phyloP scores from a whole-genome alignment of 2,329 filamentous ascomycete genomes.

The Ophiobolus disseminans region DNA sequence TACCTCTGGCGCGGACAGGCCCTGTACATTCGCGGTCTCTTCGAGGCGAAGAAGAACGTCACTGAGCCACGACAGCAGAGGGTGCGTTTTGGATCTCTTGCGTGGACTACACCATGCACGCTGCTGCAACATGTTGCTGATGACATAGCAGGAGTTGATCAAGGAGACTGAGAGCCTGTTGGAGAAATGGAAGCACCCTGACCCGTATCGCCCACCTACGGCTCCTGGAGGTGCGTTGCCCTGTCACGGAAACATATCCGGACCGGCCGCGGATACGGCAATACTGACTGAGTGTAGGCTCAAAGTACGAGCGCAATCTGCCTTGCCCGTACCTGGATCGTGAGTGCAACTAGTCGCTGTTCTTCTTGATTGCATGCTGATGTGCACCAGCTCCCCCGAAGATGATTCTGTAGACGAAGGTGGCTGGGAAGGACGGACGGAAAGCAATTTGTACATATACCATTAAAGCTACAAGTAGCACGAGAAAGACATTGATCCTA shows the following conservation, averaged over 20 bases:
- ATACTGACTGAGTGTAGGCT: slow-evolving; percentile 64
- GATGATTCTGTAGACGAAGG: too few species aligned
- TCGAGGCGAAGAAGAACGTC: slow-evolving; percentile 89
- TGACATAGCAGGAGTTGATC: slow-evolving; percentile 71
- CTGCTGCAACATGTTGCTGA: slow-evolving; percentile 21
- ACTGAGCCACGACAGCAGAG: slow-evolving; percentile 84
- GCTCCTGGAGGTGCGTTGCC: slow-evolving; percentile 80
- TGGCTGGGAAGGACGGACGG: too few species aligned
- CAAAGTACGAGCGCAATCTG: slow-evolving; percentile 95
- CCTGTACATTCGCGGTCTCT: slow-evolving; percentile 91
- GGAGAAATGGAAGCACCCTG: slow-evolving; percentile 96
- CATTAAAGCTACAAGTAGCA: too few species aligned
- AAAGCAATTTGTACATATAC: too few species aligned
- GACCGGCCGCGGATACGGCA: slow-evolving; percentile 26
- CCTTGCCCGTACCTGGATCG: slow-evolving; percentile 79
- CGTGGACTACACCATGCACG: neutral
- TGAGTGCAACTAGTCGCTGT: too few species aligned
- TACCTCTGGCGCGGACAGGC: slow-evolving; percentile 95
- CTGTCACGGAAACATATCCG: slow-evolving; percentile 27
- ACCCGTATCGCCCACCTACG: slow-evolving; percentile 87
- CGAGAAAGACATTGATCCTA: too few species aligned
- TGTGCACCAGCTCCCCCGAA: too few species aligned
- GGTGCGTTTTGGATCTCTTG: slow-evolving; percentile 59
- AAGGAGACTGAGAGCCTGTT: slow-evolving; percentile 87
- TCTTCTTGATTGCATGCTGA: too few species aligned